These are phyloP conservation scores for Aspergillus campestris DNA, from an alignment of 495 filamentous ascomycete species.

Conservation along the genomic window DNA sequence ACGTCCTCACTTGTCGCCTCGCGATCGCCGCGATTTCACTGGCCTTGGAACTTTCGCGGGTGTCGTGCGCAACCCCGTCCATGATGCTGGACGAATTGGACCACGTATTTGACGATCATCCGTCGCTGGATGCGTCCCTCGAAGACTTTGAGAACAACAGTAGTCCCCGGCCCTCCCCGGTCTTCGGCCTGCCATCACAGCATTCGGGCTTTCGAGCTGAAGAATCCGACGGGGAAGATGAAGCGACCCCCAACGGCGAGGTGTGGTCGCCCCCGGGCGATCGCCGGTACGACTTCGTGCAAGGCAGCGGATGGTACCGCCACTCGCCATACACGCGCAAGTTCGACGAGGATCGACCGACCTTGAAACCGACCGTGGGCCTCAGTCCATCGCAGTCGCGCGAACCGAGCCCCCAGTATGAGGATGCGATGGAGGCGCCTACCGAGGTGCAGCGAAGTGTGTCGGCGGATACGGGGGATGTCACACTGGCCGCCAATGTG, in stretches of 20 bases:
- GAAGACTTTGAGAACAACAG: constrained; percentile 64
- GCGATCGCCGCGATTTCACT: constrained; percentile 14
- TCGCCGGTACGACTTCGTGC: constrained; percentile 39
- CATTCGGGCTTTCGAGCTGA: constrained; percentile 71
- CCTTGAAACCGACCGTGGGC: constrained; percentile 35
- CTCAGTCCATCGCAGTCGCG: constrained; percentile 44
- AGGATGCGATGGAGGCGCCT: constrained; percentile 41
- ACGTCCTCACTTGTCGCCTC: constrained; percentile 6
- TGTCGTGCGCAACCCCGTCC: constrained; percentile 28
- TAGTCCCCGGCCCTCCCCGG: constrained; percentile 41
- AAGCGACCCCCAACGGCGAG: constrained; percentile 25
- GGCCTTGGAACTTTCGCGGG: constrained; percentile 12
- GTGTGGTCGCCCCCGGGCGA: constrained; percentile 56
- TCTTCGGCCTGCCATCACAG: constrained; percentile 58
- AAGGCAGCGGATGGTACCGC: constrained; percentile 53
- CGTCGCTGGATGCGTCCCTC: constrained; percentile 62
- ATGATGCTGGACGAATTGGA: constrained; percentile 43
- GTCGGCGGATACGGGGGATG: constrained; percentile 36
- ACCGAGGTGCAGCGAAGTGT: constrained; percentile 15
- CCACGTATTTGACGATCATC: constrained; percentile 55
- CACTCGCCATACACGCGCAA: constrained; percentile 43
- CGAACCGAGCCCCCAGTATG: constrained; percentile 47
- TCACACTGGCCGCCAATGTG: constrained; percentile 49
- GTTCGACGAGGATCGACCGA: constrained; percentile 21
- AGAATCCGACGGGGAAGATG: constrained; percentile 42